These are phyloP conservation scores for Erythrobasidium hasegawianum DNA, from an alignment of 1,284 basidiomycete species.

Conservation along the genomic window DNA sequence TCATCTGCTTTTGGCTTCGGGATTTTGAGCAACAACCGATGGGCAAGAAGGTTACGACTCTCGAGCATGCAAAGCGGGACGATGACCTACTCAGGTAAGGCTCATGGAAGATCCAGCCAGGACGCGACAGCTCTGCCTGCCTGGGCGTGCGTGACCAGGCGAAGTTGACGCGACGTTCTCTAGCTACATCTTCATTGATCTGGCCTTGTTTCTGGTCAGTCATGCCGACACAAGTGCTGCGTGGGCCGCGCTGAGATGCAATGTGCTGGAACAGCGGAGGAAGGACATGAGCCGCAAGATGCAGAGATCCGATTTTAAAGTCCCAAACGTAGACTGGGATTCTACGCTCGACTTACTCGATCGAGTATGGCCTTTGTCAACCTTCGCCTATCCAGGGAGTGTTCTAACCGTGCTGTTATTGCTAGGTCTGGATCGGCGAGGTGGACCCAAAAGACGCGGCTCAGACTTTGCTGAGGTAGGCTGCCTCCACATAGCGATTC, in stretches of 20 bases:
- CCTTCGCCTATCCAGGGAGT: not conserved
- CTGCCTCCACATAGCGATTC: not conserved
- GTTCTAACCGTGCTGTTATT: too few species aligned
- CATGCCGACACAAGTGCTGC: too few species aligned
- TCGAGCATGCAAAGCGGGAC: slow-evolving; percentile 31
- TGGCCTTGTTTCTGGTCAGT: slow-evolving; percentile 21
- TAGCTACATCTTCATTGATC: slow-evolving; percentile 30
- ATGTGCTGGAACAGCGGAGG: not conserved
- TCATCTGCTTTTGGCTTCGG: not conserved
- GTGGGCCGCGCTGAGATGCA: not conserved
- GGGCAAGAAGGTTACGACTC: not conserved
- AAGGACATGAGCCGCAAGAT: slow-evolving; percentile 31
- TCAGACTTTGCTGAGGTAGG: slow-evolving; percentile 27
- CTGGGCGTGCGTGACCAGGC: not conserved
- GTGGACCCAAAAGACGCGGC: slow-evolving; percentile 33
- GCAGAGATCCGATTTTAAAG: slow-evolving; percentile 9
- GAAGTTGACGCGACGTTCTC: not conserved
- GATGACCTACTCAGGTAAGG: slow-evolving; percentile 42
- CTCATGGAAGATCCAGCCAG: not conserved
- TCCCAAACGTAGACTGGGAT: slow-evolving; percentile 10
- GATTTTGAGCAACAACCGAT: not conserved
- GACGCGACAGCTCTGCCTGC: not conserved
- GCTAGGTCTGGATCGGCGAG: slow-evolving; percentile 36
- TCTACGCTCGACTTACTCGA: slow-evolving; percentile 2
- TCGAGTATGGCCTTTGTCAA: not conserved